Evolutionary conservation across 2,329 filamentous ascomycete species (phyloP), one percentile per base, ranked within the genome.

Genomic region (Botrytis paeoniae): DNA sequence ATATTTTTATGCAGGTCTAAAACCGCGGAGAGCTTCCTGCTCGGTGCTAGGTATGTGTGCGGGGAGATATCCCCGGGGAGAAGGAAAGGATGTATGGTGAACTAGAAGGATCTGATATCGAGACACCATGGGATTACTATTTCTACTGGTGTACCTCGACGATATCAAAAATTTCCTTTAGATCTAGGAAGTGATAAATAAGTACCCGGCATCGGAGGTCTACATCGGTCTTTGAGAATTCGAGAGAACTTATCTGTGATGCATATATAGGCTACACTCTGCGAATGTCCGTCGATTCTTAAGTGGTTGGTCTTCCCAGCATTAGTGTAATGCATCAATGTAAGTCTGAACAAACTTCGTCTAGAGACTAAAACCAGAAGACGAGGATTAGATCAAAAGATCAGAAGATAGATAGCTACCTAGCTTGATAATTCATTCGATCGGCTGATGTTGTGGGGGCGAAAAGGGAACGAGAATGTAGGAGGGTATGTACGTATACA

Each of bases 361-460:
- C 48, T 0, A 18, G 51, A 18, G 14, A 29, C 3, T 54, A 54
- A 54, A 54, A 18, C 4, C 10, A 54, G 25, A n/a, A 16, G 51
- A 57, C 6, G 48, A 57, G n/a, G 20, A 25, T 25, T 16, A 57
- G 32, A 37, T 32, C 20, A 35, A 25, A 10, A 37, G 29, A 37
- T 39, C 4, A 35, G 22, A 25, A 39, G 35, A 37, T 61, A 25
- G 35, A 61, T 61, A 39, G 22, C 22, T 16, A 20, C 16, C 16
- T 32, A 37, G 12, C 6, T 61, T 25, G 32, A 61, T 16, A 16
- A 54, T 54, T 61, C 10, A 8, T 20, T 32, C 41, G 64, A 20
- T 54, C 64, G 64, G 22, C 32, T 66, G 64, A 66, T 54, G 32
- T 39, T 12, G 64, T 39, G 32, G 64, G 64, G 64, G 45, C 45